These are phyloP conservation scores for Lenwebbia sp. DNA, from an alignment of 345 rosid species.

Conservation along the genomic window DNA sequence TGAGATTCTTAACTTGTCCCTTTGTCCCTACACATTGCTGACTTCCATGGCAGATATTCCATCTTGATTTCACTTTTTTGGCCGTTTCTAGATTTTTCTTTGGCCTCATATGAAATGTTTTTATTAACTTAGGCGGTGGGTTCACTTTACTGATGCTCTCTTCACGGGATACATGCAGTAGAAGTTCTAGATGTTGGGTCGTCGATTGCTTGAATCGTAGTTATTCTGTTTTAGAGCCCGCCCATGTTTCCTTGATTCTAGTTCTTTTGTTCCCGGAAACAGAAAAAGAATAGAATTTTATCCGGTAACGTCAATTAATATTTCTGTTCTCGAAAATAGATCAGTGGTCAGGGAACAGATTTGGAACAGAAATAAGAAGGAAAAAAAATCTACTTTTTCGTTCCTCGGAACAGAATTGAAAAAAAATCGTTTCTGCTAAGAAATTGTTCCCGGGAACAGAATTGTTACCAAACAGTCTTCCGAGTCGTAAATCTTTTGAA, in stretches of 20 bases:
- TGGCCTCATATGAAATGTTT: not conserved
- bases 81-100: not conserved
- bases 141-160: not conserved
- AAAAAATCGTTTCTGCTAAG: too few relatives aligned
- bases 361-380: too few relatives aligned
- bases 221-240: not conserved
- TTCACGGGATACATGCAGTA: not conserved
- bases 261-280: too few relatives aligned
- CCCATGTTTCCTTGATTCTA: too few relatives aligned
- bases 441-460: too few relatives aligned
- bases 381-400: too few relatives aligned
- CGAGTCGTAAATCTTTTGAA: not conserved
- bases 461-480: too few relatives aligned
- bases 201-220: not conserved
- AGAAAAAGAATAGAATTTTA: too few relatives aligned
- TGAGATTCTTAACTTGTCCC: not conserved
- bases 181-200: not conserved
- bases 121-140: not conserved
- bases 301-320: too few relatives aligned
- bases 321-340: too few relatives aligned
- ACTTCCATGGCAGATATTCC: not conserved
- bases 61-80: not conserved
- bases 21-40: not conserved
- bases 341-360: too few relatives aligned
- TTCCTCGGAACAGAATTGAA: too few relatives aligned